Conservation (phyloP, 2,329 filamentous ascomycete genomes). For the Arachnomyces sp. region DNA sequence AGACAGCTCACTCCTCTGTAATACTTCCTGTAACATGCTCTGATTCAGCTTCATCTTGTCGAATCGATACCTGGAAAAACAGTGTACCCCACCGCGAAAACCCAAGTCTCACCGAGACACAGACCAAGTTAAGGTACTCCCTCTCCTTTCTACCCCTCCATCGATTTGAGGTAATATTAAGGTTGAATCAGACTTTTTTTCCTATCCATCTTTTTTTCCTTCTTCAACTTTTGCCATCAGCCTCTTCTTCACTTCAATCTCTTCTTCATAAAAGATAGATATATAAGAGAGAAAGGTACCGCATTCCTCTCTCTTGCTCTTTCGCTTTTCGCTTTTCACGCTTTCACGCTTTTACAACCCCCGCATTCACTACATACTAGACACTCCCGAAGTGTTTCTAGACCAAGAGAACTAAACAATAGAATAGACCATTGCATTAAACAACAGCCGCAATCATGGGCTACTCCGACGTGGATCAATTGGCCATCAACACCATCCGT, state of each 20-base stretch:
- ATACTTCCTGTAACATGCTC: too few species aligned
- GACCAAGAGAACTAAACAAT: constrained; percentile 8
- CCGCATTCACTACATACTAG: too few species aligned
- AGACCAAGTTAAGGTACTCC: too few species aligned
- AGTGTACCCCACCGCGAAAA: too few species aligned
- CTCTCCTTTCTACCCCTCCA: background rate
- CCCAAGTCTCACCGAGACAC: too few species aligned
- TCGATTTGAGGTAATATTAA: too few species aligned
- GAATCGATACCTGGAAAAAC: too few species aligned
- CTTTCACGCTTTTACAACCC: background rate
- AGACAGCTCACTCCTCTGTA: too few species aligned
- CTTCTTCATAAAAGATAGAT: constrained; percentile 6
- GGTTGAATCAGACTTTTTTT: background rate
- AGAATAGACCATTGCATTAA: constrained; percentile 15
- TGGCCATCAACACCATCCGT: constrained; percentile 97
- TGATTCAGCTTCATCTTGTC: too few species aligned
- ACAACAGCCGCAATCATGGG: constrained; percentile 59
- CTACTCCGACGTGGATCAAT: constrained; percentile 77
- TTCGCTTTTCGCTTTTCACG: too few species aligned
- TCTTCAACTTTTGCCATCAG: constrained; percentile 16
- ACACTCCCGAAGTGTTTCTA: background rate
- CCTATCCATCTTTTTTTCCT: constrained; percentile 7
- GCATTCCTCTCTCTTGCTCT: constrained; percentile 11
- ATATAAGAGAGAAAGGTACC: constrained; percentile 10
- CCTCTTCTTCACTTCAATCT: constrained; percentile 15